A percentile compares a stretch with the other conserved stretches of the same genome.
Evolutionary conservation across 768 basidiomycete genomes (phyloP).

Genomic region (Auricularia heimuer): DNA sequence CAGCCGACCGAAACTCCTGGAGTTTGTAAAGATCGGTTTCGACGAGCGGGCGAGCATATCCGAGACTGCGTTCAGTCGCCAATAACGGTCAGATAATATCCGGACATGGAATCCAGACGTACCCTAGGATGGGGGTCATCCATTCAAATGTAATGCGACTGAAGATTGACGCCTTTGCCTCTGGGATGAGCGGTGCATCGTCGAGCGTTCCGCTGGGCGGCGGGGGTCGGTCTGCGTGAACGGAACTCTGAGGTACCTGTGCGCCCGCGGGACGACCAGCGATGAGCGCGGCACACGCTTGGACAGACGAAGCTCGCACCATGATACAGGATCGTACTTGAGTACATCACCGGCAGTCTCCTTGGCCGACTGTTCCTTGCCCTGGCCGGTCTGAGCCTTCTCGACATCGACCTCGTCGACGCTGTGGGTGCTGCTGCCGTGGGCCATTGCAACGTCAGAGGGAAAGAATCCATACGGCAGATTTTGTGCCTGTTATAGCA

Average conservation of each 20-base stretch:
- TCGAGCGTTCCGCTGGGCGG: slow-evolving; percentile 45
- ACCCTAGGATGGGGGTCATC: slow-evolving; percentile 57
- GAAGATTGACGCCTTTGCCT: slow-evolving; percentile 51
- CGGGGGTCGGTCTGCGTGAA: slow-evolving; percentile 22
- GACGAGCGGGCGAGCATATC: slow-evolving; percentile 74
- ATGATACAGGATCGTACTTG: neutral
- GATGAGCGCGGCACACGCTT: neutral
- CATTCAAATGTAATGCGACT: slow-evolving; percentile 59
- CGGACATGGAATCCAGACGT: neutral
- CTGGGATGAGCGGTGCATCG: slow-evolving; percentile 54
- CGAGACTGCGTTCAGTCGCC: slow-evolving; percentile 27
- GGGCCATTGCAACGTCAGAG: too few species aligned
- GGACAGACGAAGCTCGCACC: neutral
- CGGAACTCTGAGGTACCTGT: slow-evolving; percentile 13
- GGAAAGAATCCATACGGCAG: too few species aligned
- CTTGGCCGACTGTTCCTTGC: neutral
- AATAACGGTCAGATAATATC: neutral
- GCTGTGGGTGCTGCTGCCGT: neutral
- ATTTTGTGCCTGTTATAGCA: too few species aligned
- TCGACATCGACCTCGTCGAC: neutral
- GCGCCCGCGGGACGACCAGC: neutral
- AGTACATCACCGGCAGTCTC: neutral
- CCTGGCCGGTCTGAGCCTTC: neutral
- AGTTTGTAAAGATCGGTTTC: slow-evolving; percentile 75
- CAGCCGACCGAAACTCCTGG: slow-evolving; percentile 49